Conservation (phyloP, 257 asterid genomes). For the Solanum chiquidenum region DNA sequence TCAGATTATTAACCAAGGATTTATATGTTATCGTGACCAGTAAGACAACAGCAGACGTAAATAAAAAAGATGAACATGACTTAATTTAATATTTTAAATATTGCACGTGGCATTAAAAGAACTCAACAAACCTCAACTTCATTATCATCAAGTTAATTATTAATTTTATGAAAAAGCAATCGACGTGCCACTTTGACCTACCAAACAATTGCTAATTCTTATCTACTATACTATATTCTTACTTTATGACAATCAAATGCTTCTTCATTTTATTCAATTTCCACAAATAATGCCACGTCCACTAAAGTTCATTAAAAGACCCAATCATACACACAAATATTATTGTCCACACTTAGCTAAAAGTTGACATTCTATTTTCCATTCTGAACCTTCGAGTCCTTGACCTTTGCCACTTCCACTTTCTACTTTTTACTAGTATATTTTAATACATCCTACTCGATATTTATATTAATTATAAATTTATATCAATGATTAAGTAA, state of each 20-base stretch:
- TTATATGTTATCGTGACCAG: neutral
- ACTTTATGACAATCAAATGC: neutral
- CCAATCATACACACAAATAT: neutral
- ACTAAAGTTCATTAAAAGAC: neutral
- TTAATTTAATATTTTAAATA: neutral
- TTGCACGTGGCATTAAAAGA: neutral
- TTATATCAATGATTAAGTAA: neutral
- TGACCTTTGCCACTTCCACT: neutral
- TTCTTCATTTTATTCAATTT: neutral
- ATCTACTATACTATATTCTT: neutral
- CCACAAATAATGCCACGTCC: conserved; percentile 18
- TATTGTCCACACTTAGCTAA: neutral
- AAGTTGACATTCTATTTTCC: neutral
- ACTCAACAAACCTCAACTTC: conserved; percentile 10
- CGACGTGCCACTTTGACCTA: conserved; percentile 24
- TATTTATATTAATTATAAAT: no score
- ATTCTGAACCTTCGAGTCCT: neutral
- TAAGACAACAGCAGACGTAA: neutral
- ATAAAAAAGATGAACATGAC: neutral
- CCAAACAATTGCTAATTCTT: conserved; percentile 17
- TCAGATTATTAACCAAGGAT: neutral
- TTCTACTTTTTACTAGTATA: neutral
- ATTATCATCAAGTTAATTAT: neutral
- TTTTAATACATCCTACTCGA: no score
- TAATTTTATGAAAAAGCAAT: neutral